Conservation (phyloP, 2,329 filamentous ascomycete species). For the Fusarium abutilonis region DNA sequence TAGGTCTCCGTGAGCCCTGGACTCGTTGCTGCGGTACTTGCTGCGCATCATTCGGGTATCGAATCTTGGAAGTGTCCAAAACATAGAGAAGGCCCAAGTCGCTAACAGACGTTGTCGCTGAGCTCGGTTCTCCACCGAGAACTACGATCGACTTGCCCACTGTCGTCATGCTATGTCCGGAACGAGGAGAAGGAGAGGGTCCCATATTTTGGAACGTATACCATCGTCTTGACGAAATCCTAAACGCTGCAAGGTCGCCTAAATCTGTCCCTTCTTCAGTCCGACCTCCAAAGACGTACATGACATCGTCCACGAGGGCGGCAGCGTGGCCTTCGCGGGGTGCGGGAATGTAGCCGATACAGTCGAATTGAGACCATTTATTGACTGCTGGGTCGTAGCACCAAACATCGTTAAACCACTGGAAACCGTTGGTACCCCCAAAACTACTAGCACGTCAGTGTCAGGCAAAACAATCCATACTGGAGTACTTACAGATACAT, state of each 20-base stretch:
- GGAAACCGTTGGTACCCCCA: constrained; percentile 92
- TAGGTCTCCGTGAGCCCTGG: constrained; percentile 56
- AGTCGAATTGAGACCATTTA: constrained; percentile 88
- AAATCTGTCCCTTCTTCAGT: constrained; percentile 93
- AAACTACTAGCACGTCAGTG: constrained; percentile 67
- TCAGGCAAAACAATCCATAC: background rate
- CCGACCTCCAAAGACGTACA: constrained; percentile 98
- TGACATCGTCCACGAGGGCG: constrained; percentile 93
- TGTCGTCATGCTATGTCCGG: constrained; percentile 97
- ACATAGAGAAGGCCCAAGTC: constrained; percentile 92
- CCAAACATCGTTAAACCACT: constrained; percentile 99
- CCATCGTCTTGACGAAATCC: constrained; percentile 84
- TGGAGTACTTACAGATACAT: constrained; percentile 80
- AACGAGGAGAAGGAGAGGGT: constrained; percentile 89
- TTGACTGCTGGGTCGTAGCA: constrained; percentile 88
- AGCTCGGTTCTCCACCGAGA: constrained; percentile 92
- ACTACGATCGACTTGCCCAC: constrained; percentile 93
- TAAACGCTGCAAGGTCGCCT: constrained; percentile 86
- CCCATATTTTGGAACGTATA: constrained; percentile 99
- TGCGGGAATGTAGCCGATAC: constrained; percentile 96
- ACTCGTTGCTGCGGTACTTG: constrained; percentile 49
- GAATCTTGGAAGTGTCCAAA: constrained; percentile 93
- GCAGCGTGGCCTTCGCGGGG: constrained; percentile 95
- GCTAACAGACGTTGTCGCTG: constrained; percentile 79
- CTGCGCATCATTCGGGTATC: constrained; percentile 84